These are phyloP conservation scores for Talaromyces borbonicus DNA, from an alignment of 495 filamentous ascomycete species.

Conservation along the genomic window DNA sequence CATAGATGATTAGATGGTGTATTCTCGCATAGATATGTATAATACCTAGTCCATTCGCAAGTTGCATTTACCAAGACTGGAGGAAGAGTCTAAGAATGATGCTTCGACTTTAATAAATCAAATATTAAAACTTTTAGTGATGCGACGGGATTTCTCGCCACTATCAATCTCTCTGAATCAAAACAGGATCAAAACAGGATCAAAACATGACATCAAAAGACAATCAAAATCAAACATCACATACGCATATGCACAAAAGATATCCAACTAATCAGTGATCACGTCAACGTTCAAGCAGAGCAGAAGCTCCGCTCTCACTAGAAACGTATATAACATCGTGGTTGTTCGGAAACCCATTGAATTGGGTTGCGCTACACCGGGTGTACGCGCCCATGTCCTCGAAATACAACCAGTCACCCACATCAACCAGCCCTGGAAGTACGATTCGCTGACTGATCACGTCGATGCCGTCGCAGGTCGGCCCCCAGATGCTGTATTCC, in stretches of 20 bases:
- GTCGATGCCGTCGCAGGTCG: slow-evolving; percentile 96
- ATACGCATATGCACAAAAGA: not conserved
- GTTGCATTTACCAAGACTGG: too few species aligned
- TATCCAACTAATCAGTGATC: not conserved
- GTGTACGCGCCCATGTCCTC: slow-evolving; percentile 99
- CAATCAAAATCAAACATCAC: not conserved
- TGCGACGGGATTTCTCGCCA: too few species aligned
- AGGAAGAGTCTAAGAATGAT: too few species aligned
- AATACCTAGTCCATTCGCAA: too few species aligned
- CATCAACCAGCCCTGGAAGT: slow-evolving; percentile 64
- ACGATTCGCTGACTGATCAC: slow-evolving; percentile 69
- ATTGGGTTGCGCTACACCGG: slow-evolving; percentile 89
- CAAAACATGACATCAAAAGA: too few species aligned
- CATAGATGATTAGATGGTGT: too few species aligned
- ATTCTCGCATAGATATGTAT: too few species aligned
- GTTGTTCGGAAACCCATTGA: slow-evolving; percentile 95
- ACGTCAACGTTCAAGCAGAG: slow-evolving; percentile 50
- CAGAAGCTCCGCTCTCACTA: slow-evolving; percentile 78
- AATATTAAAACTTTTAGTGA: too few species aligned
- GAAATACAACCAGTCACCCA: slow-evolving; percentile 97
- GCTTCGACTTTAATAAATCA: too few species aligned
- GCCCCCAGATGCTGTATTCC: slow-evolving; percentile 93
- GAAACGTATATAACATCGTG: slow-evolving; percentile 91
- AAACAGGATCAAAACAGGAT: too few species aligned
- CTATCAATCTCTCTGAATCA: too few species aligned